phyloP scores from a whole-genome alignment of 805 yeast genomes.

The Cyberlindnera misumaiensis region DNA sequence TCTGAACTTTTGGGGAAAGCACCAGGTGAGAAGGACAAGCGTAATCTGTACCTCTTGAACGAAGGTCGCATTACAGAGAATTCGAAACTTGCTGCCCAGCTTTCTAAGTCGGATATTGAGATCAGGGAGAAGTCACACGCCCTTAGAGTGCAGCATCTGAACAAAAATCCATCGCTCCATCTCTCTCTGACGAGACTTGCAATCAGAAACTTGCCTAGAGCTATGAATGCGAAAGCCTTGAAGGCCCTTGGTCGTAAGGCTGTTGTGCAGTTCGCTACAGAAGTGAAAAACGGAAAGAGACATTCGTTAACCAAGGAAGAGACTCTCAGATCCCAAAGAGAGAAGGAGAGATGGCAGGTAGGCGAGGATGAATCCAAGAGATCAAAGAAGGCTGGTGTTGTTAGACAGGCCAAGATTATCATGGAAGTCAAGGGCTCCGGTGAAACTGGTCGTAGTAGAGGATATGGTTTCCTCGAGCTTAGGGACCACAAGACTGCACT shows the following conservation, averaged over 20 bases:
- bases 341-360: slow-evolving; percentile 39
- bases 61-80: slow-evolving; percentile 87
- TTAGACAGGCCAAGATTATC: slow-evolving; percentile 87
- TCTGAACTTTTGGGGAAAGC: slow-evolving; percentile 74
- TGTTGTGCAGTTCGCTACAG: slow-evolving; percentile 88
- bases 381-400: slow-evolving; percentile 80
- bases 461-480: slow-evolving; percentile 92
- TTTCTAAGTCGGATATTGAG: slow-evolving; percentile 71
- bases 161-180: slow-evolving; percentile 86
- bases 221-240: slow-evolving; percentile 80
- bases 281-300: slow-evolving; percentile 66
- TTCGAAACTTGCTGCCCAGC: slow-evolving; percentile 66
- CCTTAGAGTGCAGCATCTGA: slow-evolving; percentile 81
- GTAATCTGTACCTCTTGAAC: slow-evolving; percentile 79
- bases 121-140: slow-evolving; percentile 83
- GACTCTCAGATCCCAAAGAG: slow-evolving; percentile 66
- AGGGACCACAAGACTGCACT: slow-evolving; percentile 88
- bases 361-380: slow-evolving; percentile 45
- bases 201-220: slow-evolving; percentile 86
- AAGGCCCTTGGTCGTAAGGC: slow-evolving; percentile 93
- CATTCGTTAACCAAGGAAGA: slow-evolving; percentile 90
- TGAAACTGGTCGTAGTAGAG: slow-evolving; percentile 84
- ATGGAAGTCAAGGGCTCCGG: slow-evolving; percentile 90
- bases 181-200: slow-evolving; percentile 93
- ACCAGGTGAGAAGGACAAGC: slow-evolving; percentile 71